Conservation (phyloP, 768 basidiomycete genomes). For the Chlorophyllum brunneum region DNA sequence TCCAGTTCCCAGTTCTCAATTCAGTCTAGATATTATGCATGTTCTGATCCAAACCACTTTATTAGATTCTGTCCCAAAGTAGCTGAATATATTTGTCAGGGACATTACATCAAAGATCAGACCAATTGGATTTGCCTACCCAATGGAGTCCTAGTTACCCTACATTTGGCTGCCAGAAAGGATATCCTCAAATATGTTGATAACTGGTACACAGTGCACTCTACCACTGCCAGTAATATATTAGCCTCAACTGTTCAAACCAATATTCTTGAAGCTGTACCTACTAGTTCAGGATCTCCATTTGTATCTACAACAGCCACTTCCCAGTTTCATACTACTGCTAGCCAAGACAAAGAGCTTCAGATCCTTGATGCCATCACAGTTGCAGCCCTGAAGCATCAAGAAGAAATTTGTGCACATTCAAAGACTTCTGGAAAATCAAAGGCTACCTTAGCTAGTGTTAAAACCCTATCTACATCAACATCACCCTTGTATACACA, state of each 20-base stretch:
- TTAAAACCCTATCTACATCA: background rate
- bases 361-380: background rate
- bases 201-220: constrained; percentile 10
- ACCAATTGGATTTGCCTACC: background rate
- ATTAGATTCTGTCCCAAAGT: background rate
- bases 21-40: background rate
- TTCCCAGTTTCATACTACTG: background rate
- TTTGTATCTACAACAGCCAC: background rate
- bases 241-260: background rate
- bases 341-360: background rate
- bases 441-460: background rate
- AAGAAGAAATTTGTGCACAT: background rate
- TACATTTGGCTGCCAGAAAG: background rate
- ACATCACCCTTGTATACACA: background rate
- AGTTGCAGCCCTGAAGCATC: background rate
- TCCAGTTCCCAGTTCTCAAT: background rate
- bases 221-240: background rate
- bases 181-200: constrained; percentile 9
- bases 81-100: background rate
- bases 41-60: background rate
- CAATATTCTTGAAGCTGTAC: constrained; percentile 3
- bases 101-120: background rate
- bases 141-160: background rate
- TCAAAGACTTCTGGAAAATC: background rate
- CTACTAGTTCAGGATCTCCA: background rate